A percentile compares a stretch with the other conserved stretches of the same genome.
phyloP scores from a whole-genome alignment of 2,329 filamentous ascomycete genomes.

The Trichoderma sp. region DNA sequence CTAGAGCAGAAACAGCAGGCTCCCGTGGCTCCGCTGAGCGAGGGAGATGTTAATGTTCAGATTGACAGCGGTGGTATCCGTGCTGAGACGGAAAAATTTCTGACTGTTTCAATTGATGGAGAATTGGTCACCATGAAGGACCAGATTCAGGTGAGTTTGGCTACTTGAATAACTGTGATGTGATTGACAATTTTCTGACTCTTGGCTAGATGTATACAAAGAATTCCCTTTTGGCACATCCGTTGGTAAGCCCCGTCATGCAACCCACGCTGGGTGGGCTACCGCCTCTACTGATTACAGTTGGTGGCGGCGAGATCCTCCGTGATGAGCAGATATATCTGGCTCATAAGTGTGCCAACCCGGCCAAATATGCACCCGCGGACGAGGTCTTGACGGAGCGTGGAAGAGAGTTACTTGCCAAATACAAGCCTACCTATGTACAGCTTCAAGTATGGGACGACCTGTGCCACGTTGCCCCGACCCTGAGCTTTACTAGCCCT shows the following conservation, averaged over 20 bases:
- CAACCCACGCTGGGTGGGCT: constrained; percentile 89
- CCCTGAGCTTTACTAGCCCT: constrained; percentile 92
- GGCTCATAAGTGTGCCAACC: constrained; percentile 91
- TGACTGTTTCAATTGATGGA: constrained; percentile 73
- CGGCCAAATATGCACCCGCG: constrained; percentile 72
- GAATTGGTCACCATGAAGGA: constrained; percentile 76
- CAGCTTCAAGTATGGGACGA: constrained; percentile 97
- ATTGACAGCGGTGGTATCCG: constrained; percentile 38
- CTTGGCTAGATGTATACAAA: constrained; percentile 67
- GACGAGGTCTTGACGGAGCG: constrained; percentile 65
- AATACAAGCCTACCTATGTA: constrained; percentile 83
- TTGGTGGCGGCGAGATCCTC: constrained; percentile 85
- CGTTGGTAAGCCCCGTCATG: constrained; percentile 84
- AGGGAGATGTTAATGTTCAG: constrained; percentile 32
- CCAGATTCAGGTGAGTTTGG: constrained; percentile 75
- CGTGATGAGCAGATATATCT: constrained; percentile 94
- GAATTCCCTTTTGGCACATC: constrained; percentile 83
- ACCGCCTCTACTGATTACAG: constrained; percentile 83
- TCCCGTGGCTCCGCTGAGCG: constrained; percentile 38
- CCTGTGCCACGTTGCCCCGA: constrained; percentile 88
- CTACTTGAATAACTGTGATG: not conserved
- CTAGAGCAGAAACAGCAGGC: constrained; percentile 43
- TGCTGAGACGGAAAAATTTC: constrained; percentile 39
- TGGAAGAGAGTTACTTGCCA: constrained; percentile 62
- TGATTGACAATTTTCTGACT: constrained; percentile 27